Base-by-base conservation (phyloP, 176 grass and related monocot genomes). In the Carex pumila region DNA sequence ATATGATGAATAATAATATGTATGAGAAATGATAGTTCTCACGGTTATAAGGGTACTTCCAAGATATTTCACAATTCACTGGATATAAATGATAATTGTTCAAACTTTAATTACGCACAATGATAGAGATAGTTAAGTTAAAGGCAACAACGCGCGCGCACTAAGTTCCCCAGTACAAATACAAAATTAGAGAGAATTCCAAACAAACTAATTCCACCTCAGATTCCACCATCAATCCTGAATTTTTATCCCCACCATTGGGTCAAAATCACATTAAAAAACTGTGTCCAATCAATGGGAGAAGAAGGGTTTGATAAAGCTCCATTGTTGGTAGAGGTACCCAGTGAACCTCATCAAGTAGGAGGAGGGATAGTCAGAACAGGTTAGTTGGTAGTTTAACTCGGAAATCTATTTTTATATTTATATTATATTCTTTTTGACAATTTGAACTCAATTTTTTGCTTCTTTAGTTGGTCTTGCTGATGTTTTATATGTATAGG, bases 331-430 rank as follows among this genome's bases (percentile, higher is more conserved):
- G 14, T 76, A 29, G 31, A 53, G 22, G 47, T 17, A 31, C 0
- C 22, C 12, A 30, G 7, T 55, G 47, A 76, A 76, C 49, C 21
- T 1, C 1, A 25, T 50, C 69, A 11, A 50, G 17, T 49, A 72
- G 49, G 53, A 29, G 72, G 41, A 43, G 12, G 72, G 21, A 76
- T 76, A 31, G 72, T 76, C 55, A 76, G 72, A 76, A 76, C 72
- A 76, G 72, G 72, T 76, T 55, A 55, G 66, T 70, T 36, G 9
- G 3, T 10, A 12, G 0, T 67, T 67, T 66, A 9, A 66, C 12
- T 66, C 0, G 0, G 64, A 66, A 32, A 66, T 34, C 0, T 65
- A 50, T 21, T 43, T 45, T 47, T 21, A 71, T 45, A 19, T n/a
- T 3, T 67, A 36, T 34, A 15, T 1, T 71, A 31, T 30, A 11